These are phyloP conservation scores for Corymbia citriodora DNA, from an alignment of 441 rosid genomes.

Conservation along the genomic window DNA sequence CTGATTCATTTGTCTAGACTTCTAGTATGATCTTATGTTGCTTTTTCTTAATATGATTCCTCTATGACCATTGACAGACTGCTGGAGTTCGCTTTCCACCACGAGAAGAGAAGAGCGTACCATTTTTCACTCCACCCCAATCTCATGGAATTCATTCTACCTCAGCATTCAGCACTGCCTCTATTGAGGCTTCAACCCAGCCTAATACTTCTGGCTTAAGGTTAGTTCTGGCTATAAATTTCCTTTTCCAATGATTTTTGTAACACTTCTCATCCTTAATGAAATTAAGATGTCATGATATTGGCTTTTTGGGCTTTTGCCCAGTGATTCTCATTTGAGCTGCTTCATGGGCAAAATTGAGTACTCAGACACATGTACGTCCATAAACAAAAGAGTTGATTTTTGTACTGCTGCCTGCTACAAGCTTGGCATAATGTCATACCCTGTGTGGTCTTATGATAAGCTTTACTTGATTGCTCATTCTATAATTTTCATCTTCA, in stretches of 20 bases:
- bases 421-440: not conserved
- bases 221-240: constrained; percentile 6
- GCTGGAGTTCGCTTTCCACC: constrained; percentile 95
- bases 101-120: constrained; percentile 70
- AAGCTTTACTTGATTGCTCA: not conserved
- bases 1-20: not conserved
- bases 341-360: not conserved
- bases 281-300: not conserved
- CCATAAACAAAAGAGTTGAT: not conserved
- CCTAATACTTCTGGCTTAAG: constrained; percentile 77
- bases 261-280: not conserved
- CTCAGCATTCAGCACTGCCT: constrained; percentile 66
- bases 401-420: not conserved
- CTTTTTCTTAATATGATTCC: not conserved
- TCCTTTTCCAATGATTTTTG: not conserved
- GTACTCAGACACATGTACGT: not conserved
- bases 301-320: not conserved
- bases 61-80: constrained; percentile 2
- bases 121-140: constrained; percentile 95
- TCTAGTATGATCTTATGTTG: not conserved
- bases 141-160: constrained; percentile 49
- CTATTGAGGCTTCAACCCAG: constrained; percentile 80
- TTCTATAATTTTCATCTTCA: not conserved
- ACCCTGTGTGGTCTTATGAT: not conserved
- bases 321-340: not conserved